phyloP scores from a whole-genome alignment of 1,284 basidiomycete species.

The Trametes hirsuta region DNA sequence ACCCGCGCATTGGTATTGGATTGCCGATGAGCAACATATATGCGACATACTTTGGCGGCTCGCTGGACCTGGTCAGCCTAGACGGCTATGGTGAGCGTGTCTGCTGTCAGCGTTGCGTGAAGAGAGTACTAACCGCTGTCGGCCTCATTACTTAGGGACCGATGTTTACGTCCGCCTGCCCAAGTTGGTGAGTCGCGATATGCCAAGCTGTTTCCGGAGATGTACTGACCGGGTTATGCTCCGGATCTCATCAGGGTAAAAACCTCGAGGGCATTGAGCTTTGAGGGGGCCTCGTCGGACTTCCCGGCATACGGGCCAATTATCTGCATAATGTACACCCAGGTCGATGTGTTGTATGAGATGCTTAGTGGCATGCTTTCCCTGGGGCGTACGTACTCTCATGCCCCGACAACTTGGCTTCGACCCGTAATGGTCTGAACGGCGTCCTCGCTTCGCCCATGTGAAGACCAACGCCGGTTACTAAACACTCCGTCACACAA shows the following conservation, averaged over 20 bases:
- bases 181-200: constrained; percentile 62
- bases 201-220: not conserved
- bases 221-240: not conserved
- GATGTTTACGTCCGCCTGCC: constrained; percentile 83
- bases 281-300: constrained; percentile 32
- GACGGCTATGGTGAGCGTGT: constrained; percentile 77
- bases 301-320: too few relatives aligned
- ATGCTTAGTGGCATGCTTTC: too few relatives aligned
- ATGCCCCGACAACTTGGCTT: too few relatives aligned
- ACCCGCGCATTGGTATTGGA: constrained; percentile 75
- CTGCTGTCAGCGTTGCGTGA: too few relatives aligned
- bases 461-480: too few relatives aligned
- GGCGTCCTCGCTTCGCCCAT: too few relatives aligned
- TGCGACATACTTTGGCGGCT: constrained; percentile 85
- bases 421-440: too few relatives aligned
- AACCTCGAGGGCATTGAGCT: constrained; percentile 84
- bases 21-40: constrained; percentile 87
- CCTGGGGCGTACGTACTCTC: too few relatives aligned
- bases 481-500: too few relatives aligned
- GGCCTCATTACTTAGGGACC: constrained; percentile 54
- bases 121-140: not conserved
- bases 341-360: too few relatives aligned
- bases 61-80: constrained; percentile 77
- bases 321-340: too few relatives aligned
- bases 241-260: constrained; percentile 58